Evolutionary conservation across 169 alveolate genomes (phyloP), one percentile per base, ranked within the genome.

Genomic region (Plasmodium vinckei): DNA sequence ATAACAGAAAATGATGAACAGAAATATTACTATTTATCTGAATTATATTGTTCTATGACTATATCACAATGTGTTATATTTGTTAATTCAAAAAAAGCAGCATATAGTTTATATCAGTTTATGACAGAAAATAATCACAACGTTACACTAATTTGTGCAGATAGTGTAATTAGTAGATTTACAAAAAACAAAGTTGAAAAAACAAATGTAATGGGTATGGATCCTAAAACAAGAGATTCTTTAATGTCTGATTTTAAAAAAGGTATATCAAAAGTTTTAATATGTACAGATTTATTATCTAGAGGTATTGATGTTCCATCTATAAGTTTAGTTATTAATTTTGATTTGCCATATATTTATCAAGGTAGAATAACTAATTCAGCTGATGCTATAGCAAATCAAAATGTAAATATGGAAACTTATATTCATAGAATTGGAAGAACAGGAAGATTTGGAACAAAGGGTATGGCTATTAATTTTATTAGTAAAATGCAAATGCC

Each of bases 231-330:
- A 17, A 94, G 99, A 73, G 99, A 98, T 86, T 93, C 97, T 63
- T 96, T 98, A 88, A 97, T 98, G 99, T 93, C 94, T 68, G 99
- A 98, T 71, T 97, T 98, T 95, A 96, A 98, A 92, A 94, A 93
- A 67, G 99, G 99, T 33, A 98, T 96, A 47, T 95, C 99, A 64
- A 98, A 98, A 94, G 98, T 98, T 64, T 92, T 99, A 72, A 97
- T 99, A 49, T 95, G 99, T 72, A 98, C 99, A 46, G 99, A 99
- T 92, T 97, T 98, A 53, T 94, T 98, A 57, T 97, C 99, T 2
- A 96, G 99, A 90, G 99, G 99, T 51, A 98, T 98, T 33, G 99
- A 99, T 92, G 99, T 98, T 9, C 99, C 99, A 44, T 97, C 96
- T 87, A 98, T 97, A 70, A 94, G 98, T 17, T 92, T 97, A 46